phyloP scores from a whole-genome alignment of 169 alveolate species.

The Plasmodium yoelii region DNA sequence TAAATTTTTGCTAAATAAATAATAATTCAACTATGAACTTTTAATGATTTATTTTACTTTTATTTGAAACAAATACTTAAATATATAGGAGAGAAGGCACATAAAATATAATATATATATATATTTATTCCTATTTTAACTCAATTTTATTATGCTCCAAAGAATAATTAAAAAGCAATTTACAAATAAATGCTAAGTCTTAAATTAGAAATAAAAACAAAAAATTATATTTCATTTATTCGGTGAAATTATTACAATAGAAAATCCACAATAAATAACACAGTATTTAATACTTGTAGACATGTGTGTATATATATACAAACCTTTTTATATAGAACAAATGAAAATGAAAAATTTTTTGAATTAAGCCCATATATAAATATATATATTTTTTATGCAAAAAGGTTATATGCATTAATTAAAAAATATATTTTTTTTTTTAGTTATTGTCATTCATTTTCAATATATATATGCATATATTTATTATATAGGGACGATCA shows the following conservation, averaged over 20 bases:
- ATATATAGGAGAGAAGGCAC: background rate
- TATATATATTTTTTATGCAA: background rate
- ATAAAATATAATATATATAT: conserved; percentile 13
- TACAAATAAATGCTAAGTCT: conserved; percentile 15
- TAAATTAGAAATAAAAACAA: conserved; percentile 61
- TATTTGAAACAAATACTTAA: conserved; percentile 27
- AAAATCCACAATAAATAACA: background rate
- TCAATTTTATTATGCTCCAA: conserved; percentile 51
- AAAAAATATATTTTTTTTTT: background rate
- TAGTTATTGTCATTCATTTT: background rate
- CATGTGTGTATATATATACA: background rate
- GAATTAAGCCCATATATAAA: background rate
- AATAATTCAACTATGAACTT: conserved; percentile 5
- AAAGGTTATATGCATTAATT: conserved; percentile 1
- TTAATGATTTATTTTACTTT: conserved; percentile 4
- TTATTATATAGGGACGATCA: conserved; percentile 6
- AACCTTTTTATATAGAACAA: background rate
- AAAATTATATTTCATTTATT: conserved; percentile 2
- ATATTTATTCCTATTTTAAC: conserved; percentile 24
- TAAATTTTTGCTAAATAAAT: conserved; percentile 6
- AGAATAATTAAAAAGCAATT: conserved; percentile 34
- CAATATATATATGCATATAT: conserved; percentile 8
- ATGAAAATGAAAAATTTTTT: background rate
- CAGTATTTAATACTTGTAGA: background rate
- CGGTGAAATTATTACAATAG: conserved; percentile 6